Evolutionary conservation across 257 asterid genomes (phyloP).

Genomic region (Leptodermis oblonga): DNA sequence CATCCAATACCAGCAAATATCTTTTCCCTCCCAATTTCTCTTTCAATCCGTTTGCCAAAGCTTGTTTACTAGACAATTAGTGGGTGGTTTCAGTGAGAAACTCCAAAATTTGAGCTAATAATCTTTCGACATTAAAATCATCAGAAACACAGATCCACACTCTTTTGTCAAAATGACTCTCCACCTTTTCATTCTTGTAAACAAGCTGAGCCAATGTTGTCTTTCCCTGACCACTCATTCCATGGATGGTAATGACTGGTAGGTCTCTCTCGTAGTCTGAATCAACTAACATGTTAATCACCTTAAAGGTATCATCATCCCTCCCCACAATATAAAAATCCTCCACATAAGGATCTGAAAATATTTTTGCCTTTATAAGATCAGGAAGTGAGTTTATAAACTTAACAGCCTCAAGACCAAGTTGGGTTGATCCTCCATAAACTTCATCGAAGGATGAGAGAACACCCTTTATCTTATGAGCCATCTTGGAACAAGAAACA

Average conservation of each 20-base stretch:
- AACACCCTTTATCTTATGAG: background rate
- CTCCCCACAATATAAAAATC: conserved; percentile 4
- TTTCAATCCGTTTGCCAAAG: conserved; percentile 11
- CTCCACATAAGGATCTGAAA: conserved; percentile 3
- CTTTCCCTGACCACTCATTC: conserved; percentile 25
- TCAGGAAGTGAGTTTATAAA: conserved; percentile 7
- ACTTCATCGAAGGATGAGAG: background rate
- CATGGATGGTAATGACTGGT: conserved; percentile 11
- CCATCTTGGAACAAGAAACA: background rate
- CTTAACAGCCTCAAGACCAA: background rate
- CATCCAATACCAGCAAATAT: conserved; percentile 24
- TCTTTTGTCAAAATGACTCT: conserved; percentile 1
- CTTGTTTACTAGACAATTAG: conserved; percentile 13
- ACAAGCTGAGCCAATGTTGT: conserved; percentile 19
- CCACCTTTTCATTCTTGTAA: conserved; percentile 8
- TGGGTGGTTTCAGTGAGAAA: background rate
- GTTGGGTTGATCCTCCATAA: background rate
- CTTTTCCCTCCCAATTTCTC: background rate
- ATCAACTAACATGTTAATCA: background rate
- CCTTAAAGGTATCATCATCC: background rate
- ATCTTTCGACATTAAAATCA: conserved; percentile 4
- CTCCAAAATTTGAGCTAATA: conserved; percentile 12
- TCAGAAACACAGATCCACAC: conserved; percentile 26
- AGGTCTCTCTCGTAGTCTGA: background rate
- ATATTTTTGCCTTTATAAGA: background rate